phyloP scores from a whole-genome alignment of 1,139 yeast genomes.

The Diutina ranongensis region DNA sequence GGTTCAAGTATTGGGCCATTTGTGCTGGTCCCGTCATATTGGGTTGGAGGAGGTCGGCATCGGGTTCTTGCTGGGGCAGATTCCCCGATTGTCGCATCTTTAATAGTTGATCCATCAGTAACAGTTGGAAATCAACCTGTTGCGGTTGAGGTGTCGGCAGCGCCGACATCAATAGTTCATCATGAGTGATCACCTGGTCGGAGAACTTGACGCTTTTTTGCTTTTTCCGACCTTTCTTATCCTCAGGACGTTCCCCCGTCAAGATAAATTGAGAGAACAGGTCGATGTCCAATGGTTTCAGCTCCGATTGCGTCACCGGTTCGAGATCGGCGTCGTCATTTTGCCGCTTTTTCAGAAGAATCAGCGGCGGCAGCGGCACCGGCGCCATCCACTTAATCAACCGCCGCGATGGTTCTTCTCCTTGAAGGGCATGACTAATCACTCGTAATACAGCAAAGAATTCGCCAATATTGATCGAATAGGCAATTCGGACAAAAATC shows the following conservation, averaged over 20 bases:
- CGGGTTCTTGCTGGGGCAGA: slow-evolving; percentile 11
- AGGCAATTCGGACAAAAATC: slow-evolving; percentile 38
- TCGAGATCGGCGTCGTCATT: slow-evolving; percentile 28
- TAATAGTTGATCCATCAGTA: slow-evolving; percentile 67
- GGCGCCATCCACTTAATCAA: slow-evolving; percentile 43
- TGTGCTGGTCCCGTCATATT: slow-evolving; percentile 47
- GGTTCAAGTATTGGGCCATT: slow-evolving; percentile 16
- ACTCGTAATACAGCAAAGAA: slow-evolving; percentile 63
- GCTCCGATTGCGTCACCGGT: background rate
- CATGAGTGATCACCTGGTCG: slow-evolving; percentile 43
- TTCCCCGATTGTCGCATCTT: slow-evolving; percentile 21
- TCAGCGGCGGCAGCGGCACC: slow-evolving; percentile 59
- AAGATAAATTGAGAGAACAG: slow-evolving; percentile 63
- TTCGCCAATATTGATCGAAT: slow-evolving; percentile 57
- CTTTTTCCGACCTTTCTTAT: slow-evolving; percentile 23
- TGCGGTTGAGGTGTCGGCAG: slow-evolving; percentile 14
- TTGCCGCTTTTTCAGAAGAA: slow-evolving; percentile 43
- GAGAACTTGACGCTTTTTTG: slow-evolving; percentile 60
- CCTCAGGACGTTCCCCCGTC: slow-evolving; percentile 58
- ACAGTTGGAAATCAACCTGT: slow-evolving; percentile 38
- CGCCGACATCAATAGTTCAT: slow-evolving; percentile 24
- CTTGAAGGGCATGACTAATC: slow-evolving; percentile 43
- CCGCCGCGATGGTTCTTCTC: slow-evolving; percentile 36
- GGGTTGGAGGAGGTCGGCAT: slow-evolving; percentile 25
- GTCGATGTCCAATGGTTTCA: slow-evolving; percentile 46